Evolutionary conservation across 306 rosid species (phyloP), one percentile per base, ranked within the genome.

Genomic region (Prunus mira): DNA sequence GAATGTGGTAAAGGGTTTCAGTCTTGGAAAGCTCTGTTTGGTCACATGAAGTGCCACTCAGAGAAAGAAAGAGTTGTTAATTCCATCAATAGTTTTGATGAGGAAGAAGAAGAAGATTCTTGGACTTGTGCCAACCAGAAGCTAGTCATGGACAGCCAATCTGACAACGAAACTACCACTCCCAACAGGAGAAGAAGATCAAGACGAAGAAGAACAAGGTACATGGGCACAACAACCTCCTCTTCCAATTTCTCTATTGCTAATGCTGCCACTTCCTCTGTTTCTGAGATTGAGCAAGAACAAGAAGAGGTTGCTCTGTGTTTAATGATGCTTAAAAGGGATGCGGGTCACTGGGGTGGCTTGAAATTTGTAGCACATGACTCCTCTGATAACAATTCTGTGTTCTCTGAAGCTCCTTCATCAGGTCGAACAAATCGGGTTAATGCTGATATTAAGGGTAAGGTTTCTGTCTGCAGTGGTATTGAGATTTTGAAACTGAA

Each of bases 31-130:
- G 91, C 96, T 76, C 87, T 93, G 51, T 88, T 91, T 74, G 94
- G 93, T n/a, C 98, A 93, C 83, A 93, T 88, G 94, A 93, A 91
- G 77, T 85, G 90, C 74, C 98, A 93, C 79, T 88, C 97, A 5
- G 91, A 88, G 8, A 92, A 89, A 85, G 88, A 86, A 22, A 75
- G 74, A 71, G 80, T 19, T 28, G 52, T 47, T 47, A 69, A 69
- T 79, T 89, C 81, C 15, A 79, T 17, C 32, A 50, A 76, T 20
- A 73, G 57, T 68, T 43, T 4, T 19, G 82, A 85, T 54, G 93
- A 89, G 24, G 90, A 87, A 75, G 95, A 89, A 46, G 89, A 87
- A 68, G 91, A 84, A 81, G 96, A 86, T 88, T 94, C 96, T n/a
- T 81, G 82, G 86, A 86, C 77, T 27, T 82, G 79, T 69, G 82